Percentiles rank a stretch among this genome's conserved stretches.
Conservation (phyloP, 2,329 filamentous ascomycete genomes). For the Epichloe sp. region DNA sequence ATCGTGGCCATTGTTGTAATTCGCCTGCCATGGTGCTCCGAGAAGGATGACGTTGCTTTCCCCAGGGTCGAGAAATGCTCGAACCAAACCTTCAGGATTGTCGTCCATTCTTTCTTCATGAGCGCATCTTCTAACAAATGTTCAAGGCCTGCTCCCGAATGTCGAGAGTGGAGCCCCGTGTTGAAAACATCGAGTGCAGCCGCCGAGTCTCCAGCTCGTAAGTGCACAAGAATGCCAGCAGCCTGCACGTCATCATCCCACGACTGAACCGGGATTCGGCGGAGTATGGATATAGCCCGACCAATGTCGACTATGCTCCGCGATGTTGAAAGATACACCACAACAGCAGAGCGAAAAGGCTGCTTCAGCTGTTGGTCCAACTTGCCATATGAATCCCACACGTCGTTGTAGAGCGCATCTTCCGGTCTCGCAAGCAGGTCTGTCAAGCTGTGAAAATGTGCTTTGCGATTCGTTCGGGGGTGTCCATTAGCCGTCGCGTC, state of each 20-base stretch:
- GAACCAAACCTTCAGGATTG: constrained; percentile 24
- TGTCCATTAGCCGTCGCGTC: neutral
- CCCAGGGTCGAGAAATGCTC: constrained; percentile 15
- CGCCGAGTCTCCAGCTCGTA: constrained; percentile 25
- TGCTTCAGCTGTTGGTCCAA: constrained; percentile 20
- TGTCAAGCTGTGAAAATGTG: constrained; percentile 2
- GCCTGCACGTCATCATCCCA: constrained; percentile 30
- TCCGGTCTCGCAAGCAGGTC: constrained; percentile 14
- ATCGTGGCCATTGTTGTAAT: constrained; percentile 13
- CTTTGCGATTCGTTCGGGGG: neutral
- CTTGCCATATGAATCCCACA: constrained; percentile 30
- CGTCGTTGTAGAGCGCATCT: constrained; percentile 22
- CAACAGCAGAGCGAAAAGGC: constrained; percentile 19
- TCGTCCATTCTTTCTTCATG: constrained; percentile 21
- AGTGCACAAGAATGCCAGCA: constrained; percentile 27
- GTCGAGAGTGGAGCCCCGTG: constrained; percentile 19
- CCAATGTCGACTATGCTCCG: constrained; percentile 29
- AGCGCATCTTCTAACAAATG: constrained; percentile 30
- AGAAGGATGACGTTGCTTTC: neutral
- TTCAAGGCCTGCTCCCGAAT: constrained; percentile 28
- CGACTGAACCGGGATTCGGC: constrained; percentile 18
- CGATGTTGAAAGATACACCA: constrained; percentile 31
- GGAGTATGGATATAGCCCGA: constrained; percentile 33
- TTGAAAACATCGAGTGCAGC: constrained; percentile 29
- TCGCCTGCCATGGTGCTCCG: neutral